Base-by-base conservation (phyloP, 805 yeast genomes). In the Brettanomyces custersianus region DNA sequence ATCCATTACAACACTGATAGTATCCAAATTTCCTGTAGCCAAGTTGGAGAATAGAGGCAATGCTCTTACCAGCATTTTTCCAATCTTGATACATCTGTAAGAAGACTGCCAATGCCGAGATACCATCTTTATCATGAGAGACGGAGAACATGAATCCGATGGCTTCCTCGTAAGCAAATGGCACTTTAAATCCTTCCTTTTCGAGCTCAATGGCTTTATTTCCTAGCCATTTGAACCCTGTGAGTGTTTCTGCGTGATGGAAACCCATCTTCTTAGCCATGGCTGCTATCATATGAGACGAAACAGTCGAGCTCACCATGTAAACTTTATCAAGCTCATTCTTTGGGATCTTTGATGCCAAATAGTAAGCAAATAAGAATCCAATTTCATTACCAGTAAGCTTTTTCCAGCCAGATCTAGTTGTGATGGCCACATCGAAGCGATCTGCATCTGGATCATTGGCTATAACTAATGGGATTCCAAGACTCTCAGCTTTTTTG, bases 151-250 rank as follows among this genome's bases (percentile, higher is more conserved):
- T 85, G 61, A 75, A 90, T 2, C 98, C 98, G 45, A 90, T 81
- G 2, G 97, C 97, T 54, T 90, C 98, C 57, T 90, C 98, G 54
- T 71, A 90, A 0, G 84, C 96, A 62, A 90, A 87, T 0, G 95
- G 94, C 2, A 88, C 95, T 4, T 36, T 43, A 48, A 51, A 74
- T 0, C 94, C 95, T 30, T 70, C 54, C 0, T 51, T 42, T 43
- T 81, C 86, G 33, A 84, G 62, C 6, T 78, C 82, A 24, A 80
- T 74, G 2, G 95, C 92, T 43, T 75, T 72, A 52, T 90, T 90
- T 4, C 97, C 98, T 25, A 90, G 80, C 98, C 98, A 90, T 60
- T 90, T 90, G 65, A 90, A 90, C 1, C 98, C 98, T 1, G 97
- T 90, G 38, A 90, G 66, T 0, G 97, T 90, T 42, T 92, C 96